Conservation (phyloP, 2,329 filamentous ascomycete species). For the Calonectria henricotiae region DNA sequence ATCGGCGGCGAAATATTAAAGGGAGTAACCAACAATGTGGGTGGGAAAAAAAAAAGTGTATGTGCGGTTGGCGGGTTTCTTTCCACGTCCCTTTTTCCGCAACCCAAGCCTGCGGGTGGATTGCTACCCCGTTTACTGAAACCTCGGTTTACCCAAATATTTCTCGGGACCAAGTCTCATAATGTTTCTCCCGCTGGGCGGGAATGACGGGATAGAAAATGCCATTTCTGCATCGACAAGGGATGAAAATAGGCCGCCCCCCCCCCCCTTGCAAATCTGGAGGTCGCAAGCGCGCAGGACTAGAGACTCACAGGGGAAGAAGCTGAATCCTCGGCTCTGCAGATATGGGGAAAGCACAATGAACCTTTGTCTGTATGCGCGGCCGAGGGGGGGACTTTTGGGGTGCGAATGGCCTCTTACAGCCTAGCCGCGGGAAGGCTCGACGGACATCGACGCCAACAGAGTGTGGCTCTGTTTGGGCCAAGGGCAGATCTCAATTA, state of each 20-base stretch:
- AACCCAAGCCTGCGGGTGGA: conserved; percentile 6
- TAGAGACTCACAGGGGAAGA: conserved; percentile 5
- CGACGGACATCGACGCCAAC: conserved; percentile 24
- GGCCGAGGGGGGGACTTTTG: conserved; percentile 2
- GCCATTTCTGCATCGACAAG: conserved; percentile 22
- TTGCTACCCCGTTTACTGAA: neutral
- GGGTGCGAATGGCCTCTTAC: conserved; percentile 1
- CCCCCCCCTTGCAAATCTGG: neutral
- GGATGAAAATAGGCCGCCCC: neutral
- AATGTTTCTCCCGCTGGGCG: conserved; percentile 5
- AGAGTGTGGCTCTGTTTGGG: conserved; percentile 35
- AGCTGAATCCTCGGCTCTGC: conserved; percentile 1
- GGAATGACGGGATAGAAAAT: conserved; percentile 20
- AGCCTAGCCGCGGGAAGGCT: conserved; percentile 7
- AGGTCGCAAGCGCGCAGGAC: neutral
- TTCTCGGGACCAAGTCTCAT: conserved; percentile 4
- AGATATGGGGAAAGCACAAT: conserved; percentile 12
- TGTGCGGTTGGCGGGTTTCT: conserved; percentile 6
- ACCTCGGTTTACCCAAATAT: neutral
- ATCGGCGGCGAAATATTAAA: neutral
- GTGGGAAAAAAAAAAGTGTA: neutral
- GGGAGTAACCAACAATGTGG: neutral
- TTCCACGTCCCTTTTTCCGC: neutral
- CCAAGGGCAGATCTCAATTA: conserved; percentile 50
- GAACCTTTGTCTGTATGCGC: conserved; percentile 13